Percentiles rank a stretch among this genome's conserved stretches.
These are phyloP conservation scores for Urtica urens DNA, from an alignment of 306 rosid species.

Conservation along the genomic window DNA sequence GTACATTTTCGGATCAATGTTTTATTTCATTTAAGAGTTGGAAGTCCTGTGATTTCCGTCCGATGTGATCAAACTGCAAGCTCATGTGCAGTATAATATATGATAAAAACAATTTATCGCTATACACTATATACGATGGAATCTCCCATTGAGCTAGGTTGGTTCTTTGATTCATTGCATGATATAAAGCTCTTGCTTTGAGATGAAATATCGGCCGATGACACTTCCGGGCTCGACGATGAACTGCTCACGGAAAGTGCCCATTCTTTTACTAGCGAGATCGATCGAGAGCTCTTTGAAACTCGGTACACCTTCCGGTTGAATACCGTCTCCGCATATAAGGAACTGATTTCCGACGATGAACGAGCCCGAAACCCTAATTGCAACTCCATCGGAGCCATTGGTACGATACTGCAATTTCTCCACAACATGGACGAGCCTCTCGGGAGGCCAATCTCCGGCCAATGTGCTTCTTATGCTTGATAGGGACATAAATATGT, in stretches of 20 bases:
- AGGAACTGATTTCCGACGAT: slow-evolving; percentile 83
- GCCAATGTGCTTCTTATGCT: slow-evolving; percentile 56
- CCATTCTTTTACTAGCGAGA: slow-evolving; percentile 65
- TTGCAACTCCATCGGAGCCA: slow-evolving; percentile 68
- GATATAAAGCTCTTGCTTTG: slow-evolving; percentile 74
- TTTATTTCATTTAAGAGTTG: no score
- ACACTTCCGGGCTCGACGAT: slow-evolving; percentile 55
- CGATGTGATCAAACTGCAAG: no score
- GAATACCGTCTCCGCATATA: slow-evolving; percentile 91
- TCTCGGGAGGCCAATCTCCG: slow-evolving; percentile 90
- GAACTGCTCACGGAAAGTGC: slow-evolving; percentile 79
- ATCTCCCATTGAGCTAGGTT: no score
- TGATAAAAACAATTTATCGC: no score
- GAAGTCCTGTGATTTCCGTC: no score
- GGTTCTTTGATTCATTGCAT: slow-evolving; percentile 25
- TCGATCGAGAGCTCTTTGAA: slow-evolving; percentile 78
- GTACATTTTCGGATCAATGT: no score
- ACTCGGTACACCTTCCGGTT: slow-evolving; percentile 78
- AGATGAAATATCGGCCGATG: slow-evolving; percentile 64
- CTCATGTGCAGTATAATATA: no score
- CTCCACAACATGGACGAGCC: slow-evolving; percentile 82
- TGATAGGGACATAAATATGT: slow-evolving; percentile 43
- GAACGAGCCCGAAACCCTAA: slow-evolving; percentile 81
- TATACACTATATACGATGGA: no score
- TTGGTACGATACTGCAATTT: slow-evolving; percentile 73